These are phyloP conservation scores for Meira nashicola DNA, from an alignment of 1,284 basidiomycete species.

Conservation along the genomic window DNA sequence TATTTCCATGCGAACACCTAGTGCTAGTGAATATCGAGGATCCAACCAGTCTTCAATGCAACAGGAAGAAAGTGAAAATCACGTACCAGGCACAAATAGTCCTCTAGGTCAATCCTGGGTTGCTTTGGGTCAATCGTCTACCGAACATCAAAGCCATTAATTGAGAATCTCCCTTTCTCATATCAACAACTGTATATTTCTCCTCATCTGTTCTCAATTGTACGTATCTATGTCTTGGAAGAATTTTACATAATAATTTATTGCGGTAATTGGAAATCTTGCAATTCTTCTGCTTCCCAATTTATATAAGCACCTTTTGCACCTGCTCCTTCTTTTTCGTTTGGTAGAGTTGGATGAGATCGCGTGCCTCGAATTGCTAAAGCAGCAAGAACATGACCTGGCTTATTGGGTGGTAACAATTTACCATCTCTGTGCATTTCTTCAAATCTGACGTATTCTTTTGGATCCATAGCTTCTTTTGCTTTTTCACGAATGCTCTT, in stretches of 20 bases:
- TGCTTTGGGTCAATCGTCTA: constrained; percentile 6
- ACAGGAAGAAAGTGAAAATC: no score
- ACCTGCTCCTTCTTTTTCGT: constrained; percentile 29
- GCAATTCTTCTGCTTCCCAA: constrained; percentile 53
- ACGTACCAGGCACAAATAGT: not conserved
- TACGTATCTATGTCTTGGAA: not conserved
- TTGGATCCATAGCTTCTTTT: constrained; percentile 57
- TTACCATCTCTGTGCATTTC: constrained; percentile 62
- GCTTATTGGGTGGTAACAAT: constrained; percentile 57
- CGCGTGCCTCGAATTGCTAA: constrained; percentile 53
- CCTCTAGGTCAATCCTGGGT: constrained; percentile 12
- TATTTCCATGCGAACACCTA: no score
- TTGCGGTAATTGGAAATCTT: not conserved
- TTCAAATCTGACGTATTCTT: constrained; percentile 63
- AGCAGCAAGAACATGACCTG: constrained; percentile 67
- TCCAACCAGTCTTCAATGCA: no score
- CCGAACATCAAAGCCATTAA: not conserved
- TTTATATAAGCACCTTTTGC: constrained; percentile 65
- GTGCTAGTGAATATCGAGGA: no score
- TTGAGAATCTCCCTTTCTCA: not conserved
- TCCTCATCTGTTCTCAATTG: not conserved
- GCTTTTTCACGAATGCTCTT: constrained; percentile 48
- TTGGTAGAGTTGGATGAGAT: constrained; percentile 55
- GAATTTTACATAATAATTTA: not conserved
- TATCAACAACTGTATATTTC: not conserved